phyloP scores from a whole-genome alignment of 495 filamentous ascomycete species.

The Lophiotrema nucula region DNA sequence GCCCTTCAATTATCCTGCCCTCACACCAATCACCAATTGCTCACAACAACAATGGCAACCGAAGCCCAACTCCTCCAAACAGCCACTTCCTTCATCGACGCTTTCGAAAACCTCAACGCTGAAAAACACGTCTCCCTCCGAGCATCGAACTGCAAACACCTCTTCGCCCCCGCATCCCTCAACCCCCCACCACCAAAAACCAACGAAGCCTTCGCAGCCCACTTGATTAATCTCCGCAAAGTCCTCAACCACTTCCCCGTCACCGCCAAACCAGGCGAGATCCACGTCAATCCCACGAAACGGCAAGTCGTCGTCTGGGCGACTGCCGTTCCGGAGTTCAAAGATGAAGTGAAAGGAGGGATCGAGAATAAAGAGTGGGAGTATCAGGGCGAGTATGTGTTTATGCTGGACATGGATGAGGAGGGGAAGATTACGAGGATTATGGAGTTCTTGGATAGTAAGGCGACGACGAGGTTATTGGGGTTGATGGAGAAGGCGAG shows the following conservation, averaged over 20 bases:
- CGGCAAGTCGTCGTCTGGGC: conserved; percentile 18
- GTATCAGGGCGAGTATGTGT: conserved; percentile 17
- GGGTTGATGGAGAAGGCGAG: conserved; percentile 3
- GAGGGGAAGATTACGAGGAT: conserved; percentile 21
- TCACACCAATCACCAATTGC: too few species aligned
- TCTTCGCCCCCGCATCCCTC: conserved; percentile 18
- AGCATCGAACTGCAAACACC: conserved; percentile 3
- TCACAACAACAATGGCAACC: too few species aligned
- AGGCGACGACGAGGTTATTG: conserved; percentile 8
- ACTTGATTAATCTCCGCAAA: background rate
- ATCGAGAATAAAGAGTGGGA: conserved; percentile 12
- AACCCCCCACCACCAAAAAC: conserved; percentile 7
- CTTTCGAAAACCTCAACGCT: conserved; percentile 4
- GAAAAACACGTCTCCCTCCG: conserved; percentile 9
- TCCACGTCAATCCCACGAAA: conserved; percentile 11
- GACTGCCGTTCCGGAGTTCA: conserved; percentile 12
- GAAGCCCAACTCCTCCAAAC: background rate
- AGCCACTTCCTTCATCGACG: conserved; percentile 7
- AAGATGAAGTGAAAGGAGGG: conserved; percentile 4
- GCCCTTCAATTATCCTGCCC: too few species aligned
- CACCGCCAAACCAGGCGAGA: conserved; percentile 6
- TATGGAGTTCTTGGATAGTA: conserved; percentile 23
- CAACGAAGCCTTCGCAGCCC: conserved; percentile 8
- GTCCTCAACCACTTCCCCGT: conserved; percentile 17
- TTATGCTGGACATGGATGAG: conserved; percentile 14